phyloP scores from a whole-genome alignment of 805 yeast species.

The Candida nitratophila region DNA sequence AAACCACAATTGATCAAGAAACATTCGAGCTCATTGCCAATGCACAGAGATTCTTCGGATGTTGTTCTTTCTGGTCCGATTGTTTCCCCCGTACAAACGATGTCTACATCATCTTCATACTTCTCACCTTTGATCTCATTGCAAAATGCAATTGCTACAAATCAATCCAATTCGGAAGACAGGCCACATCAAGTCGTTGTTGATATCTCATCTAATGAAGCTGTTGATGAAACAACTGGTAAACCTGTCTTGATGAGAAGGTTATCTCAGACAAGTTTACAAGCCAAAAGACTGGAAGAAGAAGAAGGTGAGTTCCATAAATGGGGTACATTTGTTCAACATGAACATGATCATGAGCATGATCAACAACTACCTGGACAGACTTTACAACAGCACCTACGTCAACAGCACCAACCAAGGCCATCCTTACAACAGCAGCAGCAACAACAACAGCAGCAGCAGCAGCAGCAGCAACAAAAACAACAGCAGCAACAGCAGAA shows the following conservation, averaged over 20 bases:
- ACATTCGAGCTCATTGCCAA: constrained; percentile 24
- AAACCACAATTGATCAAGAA: constrained; percentile 21
- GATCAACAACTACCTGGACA: constrained; percentile 1
- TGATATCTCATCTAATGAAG: constrained; percentile 49
- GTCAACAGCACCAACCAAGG: not conserved
- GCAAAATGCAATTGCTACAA: not conserved
- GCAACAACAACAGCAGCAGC: constrained; percentile 1
- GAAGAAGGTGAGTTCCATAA: constrained; percentile 92
- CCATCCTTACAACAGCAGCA: not conserved
- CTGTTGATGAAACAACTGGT: constrained; percentile 66
- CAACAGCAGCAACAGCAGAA: constrained; percentile 2
- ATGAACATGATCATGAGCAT: constrained; percentile 28
- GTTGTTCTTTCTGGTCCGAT: constrained; percentile 48
- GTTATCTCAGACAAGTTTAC: constrained; percentile 54
- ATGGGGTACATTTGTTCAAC: constrained; percentile 76
- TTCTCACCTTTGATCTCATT: constrained; percentile 10
- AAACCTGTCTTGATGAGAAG: constrained; percentile 61
- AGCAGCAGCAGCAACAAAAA: not conserved
- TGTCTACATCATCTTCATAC: constrained; percentile 9
- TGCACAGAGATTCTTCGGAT: constrained; percentile 44
- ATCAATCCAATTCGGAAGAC: constrained; percentile 17
- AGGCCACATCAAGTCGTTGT: constrained; percentile 66
- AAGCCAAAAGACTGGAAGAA: constrained; percentile 72
- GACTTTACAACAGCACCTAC: not conserved
- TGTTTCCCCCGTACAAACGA: constrained; percentile 34